Conservation (phyloP, 768 basidiomycete species). For the Coprinopsis cinerea region DNA sequence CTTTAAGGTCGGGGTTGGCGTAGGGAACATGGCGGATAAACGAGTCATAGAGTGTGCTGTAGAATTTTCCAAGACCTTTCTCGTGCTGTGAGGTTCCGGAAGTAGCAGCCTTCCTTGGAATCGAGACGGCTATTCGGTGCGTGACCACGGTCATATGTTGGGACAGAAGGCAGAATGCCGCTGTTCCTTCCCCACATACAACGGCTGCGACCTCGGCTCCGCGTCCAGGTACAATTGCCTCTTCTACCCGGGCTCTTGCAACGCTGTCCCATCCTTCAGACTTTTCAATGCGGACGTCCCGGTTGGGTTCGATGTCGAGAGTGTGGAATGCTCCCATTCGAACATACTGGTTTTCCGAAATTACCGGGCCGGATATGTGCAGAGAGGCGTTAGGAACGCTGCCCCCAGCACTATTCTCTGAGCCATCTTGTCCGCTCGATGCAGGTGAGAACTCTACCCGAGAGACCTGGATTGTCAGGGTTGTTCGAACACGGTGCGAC, state of each 20-base stretch:
- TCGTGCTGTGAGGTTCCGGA: slow-evolving; percentile 82
- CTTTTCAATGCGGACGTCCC: slow-evolving; percentile 89
- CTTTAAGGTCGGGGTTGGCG: slow-evolving; percentile 62
- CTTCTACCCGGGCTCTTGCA: slow-evolving; percentile 73
- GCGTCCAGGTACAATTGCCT: slow-evolving; percentile 86
- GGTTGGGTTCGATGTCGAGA: slow-evolving; percentile 85
- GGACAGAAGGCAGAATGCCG: slow-evolving; percentile 90
- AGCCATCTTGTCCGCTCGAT: slow-evolving; percentile 37
- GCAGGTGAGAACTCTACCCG: slow-evolving; percentile 79
- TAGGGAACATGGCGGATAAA: slow-evolving; percentile 91
- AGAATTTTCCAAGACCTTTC: slow-evolving; percentile 83
- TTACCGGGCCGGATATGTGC: slow-evolving; percentile 83
- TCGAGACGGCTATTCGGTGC: slow-evolving; percentile 81
- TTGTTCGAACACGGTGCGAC: slow-evolving; percentile 80
- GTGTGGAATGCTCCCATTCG: slow-evolving; percentile 94
- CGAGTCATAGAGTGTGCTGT: slow-evolving; percentile 77
- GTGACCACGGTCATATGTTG: slow-evolving; percentile 95
- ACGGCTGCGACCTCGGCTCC: slow-evolving; percentile 96
- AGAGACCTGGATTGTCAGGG: slow-evolving; percentile 77
- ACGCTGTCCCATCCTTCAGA: slow-evolving; percentile 88
- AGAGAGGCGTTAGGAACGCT: slow-evolving; percentile 48
- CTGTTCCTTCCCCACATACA: slow-evolving; percentile 93
- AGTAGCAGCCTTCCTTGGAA: slow-evolving; percentile 88
- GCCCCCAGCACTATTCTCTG: slow-evolving; percentile 18
- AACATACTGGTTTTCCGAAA: slow-evolving; percentile 82